Evolutionary conservation across 257 asterid species (phyloP).

Genomic region (Echites panduratus): DNA sequence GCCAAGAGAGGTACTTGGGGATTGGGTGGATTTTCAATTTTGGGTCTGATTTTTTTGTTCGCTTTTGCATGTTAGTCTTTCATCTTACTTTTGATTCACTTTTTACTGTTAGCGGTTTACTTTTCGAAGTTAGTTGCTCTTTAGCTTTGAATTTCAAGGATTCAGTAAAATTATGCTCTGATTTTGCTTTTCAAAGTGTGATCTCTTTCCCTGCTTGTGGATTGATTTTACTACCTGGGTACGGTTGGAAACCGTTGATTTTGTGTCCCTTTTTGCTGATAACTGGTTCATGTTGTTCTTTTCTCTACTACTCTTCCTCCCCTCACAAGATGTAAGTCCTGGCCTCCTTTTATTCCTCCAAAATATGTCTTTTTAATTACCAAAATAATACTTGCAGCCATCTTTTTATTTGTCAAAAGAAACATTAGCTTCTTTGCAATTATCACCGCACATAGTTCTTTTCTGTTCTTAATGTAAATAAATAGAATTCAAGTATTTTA

Average conservation of each 20-base stretch:
- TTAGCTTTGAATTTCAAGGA: neutral
- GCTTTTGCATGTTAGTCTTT: neutral
- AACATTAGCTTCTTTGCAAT: no score
- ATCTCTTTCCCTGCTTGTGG: neutral
- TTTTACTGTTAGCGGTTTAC: neutral
- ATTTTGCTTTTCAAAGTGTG: neutral
- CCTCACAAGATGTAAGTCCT: no score
- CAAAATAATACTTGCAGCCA: no score
- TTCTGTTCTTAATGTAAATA: no score
- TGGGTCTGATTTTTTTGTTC: neutral
- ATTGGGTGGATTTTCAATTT: neutral
- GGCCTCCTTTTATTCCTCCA: no score
- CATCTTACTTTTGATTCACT: neutral
- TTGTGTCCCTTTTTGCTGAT: neutral
- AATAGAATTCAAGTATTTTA: no score
- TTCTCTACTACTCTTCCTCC: neutral
- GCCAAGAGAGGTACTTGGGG: constrained; percentile 58
- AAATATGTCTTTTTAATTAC: no score
- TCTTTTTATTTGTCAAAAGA: no score
- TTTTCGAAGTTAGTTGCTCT: neutral
- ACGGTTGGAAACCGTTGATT: no score
- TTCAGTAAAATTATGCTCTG: neutral
- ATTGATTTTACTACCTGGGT: neutral
- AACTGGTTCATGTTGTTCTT: neutral
- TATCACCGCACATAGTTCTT: no score